Evolutionary conservation across 768 basidiomycete genomes (phyloP), one percentile per base, ranked within the genome.

Genomic region (Podaxis carcinomalis): DNA sequence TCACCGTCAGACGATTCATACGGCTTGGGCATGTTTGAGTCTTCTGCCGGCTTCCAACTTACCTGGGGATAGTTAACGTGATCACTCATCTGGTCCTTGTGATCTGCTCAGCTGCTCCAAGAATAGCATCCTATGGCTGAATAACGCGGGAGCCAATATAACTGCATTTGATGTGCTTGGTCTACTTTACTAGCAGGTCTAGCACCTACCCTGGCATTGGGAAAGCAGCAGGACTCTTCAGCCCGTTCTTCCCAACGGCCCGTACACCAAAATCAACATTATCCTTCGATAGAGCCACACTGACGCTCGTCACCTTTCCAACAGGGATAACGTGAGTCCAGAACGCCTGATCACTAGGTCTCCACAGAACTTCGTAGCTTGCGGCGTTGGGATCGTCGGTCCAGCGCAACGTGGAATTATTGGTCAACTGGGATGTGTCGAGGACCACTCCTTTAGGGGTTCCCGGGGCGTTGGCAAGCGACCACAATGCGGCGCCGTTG

Each of bases 321-420:
- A 83, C 81, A 14, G 78, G 76, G 13, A 84, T 75, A 1, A 79
- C 77, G 65, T 78, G 75, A 44, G 79, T 76, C 82, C 81, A 83
- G 36, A 75, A 74, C 32, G 78, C 72, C 59, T 74, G 74, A 51
- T 81, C 78, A 32, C 78, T 78, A 58, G 78, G 72, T 50, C 83
- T 70, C 80, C 81, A 84, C 6, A 83, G 74, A 37, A 83, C 70
- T 69, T 83, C 82, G 65, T 83, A 84, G 3, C 78, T 75, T 5
- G 75, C 77, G 16, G 71, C 74, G 53, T 67, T 59, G 2, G 73
- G 63, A 63, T 80, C 82, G 11, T 67, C 57, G 10, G 69, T 75
- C 83, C 83, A 84, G 11, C 58, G 68, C 28, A 84, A 69, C 32
- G 82, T 83, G 35, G 82, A 83, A 62, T 83, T 84, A 70, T 84